Evolutionary conservation across 768 basidiomycete species (phyloP), one percentile per base, ranked within the genome.

Genomic region (Boletus reticuloceps): DNA sequence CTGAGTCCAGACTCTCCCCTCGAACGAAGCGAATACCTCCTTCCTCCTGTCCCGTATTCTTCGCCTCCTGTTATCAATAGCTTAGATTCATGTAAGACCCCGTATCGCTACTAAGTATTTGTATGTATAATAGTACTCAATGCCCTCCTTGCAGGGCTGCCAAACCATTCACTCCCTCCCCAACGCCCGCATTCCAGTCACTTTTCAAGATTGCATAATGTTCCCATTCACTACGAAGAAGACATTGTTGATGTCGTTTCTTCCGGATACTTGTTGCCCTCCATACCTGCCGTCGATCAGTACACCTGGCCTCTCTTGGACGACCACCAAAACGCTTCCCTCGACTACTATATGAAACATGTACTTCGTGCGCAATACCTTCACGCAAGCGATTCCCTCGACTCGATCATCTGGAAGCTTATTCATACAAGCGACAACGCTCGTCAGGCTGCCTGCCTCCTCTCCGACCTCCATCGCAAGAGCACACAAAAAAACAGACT

Each of bases 321-420:
- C 22, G 17, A 36, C 17, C 60, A 54, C 43, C 71, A 71, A 45
- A 65, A 56, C 17, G 45, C 37, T 1, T 41, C 63, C 41, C 51
- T 72, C 17, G 47, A 59, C 46, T 74, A 83, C 51, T 91, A 91
- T 66, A 77, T 87, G 64, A 65, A 74, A 43, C 75, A 81, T 41
- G 86, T 91, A 34, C 77, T 89, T 50, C 76, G 75, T 37, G 78
- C 83, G 54, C 88, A 91, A 63, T 91, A 89, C 64, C 72, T 89
- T 5, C 79, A 90, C 49, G 85, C 84, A 2, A 85, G 83, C 67
- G 67, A 71, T 6, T 64, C 72, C 6, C 74, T 76, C 39, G 71
- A 77, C 41, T 56, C 63, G 16, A 74, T 83, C 62, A 82, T 90
- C 51, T 76, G 77, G 65, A 69, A 74, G 4, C 70, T 84, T 25